A percentile compares a stretch with the other conserved stretches of the same genome.
These are phyloP conservation scores for Neospora caninum DNA, from an alignment of 169 alveolate species.

Conservation along the genomic window DNA sequence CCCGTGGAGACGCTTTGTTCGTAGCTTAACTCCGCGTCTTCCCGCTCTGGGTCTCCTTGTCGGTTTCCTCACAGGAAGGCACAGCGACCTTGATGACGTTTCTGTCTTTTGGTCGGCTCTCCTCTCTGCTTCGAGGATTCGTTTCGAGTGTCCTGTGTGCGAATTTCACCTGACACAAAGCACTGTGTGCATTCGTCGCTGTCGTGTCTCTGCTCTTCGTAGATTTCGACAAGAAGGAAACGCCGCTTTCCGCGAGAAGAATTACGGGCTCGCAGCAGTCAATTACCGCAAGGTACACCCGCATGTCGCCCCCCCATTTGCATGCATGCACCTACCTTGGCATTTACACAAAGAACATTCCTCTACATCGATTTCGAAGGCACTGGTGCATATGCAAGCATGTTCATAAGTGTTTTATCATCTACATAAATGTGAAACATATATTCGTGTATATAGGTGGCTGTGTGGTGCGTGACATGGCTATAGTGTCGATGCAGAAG, in stretches of 20 bases:
- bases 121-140: no score
- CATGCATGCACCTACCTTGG: not conserved
- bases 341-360: not conserved
- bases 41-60: no score
- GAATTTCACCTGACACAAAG: no score
- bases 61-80: no score
- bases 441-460: not conserved
- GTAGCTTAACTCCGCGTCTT: no score
- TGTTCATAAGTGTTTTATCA: not conserved
- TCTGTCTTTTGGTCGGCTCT: no score
- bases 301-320: not conserved
- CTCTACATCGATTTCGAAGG: not conserved
- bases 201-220: not conserved
- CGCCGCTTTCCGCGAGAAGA: constrained; percentile 47
- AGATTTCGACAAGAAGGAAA: constrained; percentile 65
- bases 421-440: no score
- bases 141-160: no score
- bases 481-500: not conserved
- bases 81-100: no score
- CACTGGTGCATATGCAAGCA: not conserved
- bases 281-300: constrained; percentile 55
- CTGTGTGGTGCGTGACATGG: not conserved
- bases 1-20: no score
- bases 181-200: no score
- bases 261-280: constrained; percentile 67